Conservation (phyloP, 257 asterid genomes). For the Osmanthus fragrans region DNA sequence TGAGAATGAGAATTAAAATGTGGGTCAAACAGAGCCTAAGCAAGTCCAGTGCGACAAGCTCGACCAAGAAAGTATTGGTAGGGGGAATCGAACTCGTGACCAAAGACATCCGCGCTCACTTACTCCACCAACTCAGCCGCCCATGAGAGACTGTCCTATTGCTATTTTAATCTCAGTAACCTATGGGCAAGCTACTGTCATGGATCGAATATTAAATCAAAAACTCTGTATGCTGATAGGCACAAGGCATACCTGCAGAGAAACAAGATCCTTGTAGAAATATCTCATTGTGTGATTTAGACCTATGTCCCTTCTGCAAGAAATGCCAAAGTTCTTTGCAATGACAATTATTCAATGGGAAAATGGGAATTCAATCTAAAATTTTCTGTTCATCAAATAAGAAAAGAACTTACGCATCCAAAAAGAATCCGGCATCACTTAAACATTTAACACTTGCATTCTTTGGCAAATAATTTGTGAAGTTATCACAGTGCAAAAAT, state of each 20-base stretch:
- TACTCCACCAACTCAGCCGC: no score
- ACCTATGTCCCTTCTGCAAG: constrained; percentile 74
- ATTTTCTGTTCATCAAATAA: background rate
- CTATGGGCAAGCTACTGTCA: background rate
- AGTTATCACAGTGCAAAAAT: constrained; percentile 79
- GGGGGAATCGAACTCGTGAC: no score
- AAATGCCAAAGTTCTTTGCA: constrained; percentile 8
- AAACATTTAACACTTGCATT: constrained; percentile 87
- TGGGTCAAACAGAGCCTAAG: no score
- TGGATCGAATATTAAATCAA: background rate
- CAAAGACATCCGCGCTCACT: no score
- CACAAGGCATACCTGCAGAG: constrained; percentile 58
- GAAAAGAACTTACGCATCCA: constrained; percentile 66
- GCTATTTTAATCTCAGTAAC: background rate
- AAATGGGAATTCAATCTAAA: background rate
- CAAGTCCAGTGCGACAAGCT: no score
- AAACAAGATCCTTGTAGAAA: constrained; percentile 52
- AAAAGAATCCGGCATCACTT: constrained; percentile 93
- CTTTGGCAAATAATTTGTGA: constrained; percentile 62
- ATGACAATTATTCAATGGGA: background rate
- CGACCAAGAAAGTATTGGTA: no score
- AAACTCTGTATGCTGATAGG: constrained; percentile 7
- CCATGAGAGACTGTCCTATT: no score
- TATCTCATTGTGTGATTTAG: constrained; percentile 73
- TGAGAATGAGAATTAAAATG: no score